Evolutionary conservation across 2,329 filamentous ascomycete species (phyloP).

Genomic region (Aspergillus udagawae): DNA sequence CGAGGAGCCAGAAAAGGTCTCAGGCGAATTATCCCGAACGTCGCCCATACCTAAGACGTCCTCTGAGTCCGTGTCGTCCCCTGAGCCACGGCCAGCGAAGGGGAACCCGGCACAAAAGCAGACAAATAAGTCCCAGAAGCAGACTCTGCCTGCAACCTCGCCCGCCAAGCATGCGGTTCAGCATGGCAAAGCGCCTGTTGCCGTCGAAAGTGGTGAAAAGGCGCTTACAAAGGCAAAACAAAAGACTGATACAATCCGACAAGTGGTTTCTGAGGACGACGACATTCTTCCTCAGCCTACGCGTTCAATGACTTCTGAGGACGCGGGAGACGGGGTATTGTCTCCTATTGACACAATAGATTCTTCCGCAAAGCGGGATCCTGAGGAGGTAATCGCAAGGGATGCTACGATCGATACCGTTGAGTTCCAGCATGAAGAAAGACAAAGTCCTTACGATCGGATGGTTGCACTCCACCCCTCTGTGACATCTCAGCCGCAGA

Average conservation of each 20-base stretch:
- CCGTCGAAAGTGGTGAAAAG: slow-evolving; percentile 20
- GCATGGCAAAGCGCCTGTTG: slow-evolving; percentile 23
- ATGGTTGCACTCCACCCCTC: slow-evolving; percentile 13
- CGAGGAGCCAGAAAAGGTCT: slow-evolving; percentile 56
- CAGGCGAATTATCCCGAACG: slow-evolving; percentile 53
- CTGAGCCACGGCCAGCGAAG: slow-evolving; percentile 32
- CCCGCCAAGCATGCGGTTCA: slow-evolving; percentile 40
- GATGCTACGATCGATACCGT: slow-evolving; percentile 18
- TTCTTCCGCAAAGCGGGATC: slow-evolving; percentile 22
- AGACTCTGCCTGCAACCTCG: slow-evolving; percentile 45
- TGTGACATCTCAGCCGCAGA: slow-evolving; percentile 28
- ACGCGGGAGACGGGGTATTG: slow-evolving; percentile 13
- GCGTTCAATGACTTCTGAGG: slow-evolving; percentile 16
- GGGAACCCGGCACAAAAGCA: slow-evolving; percentile 49
- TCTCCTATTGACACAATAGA: slow-evolving; percentile 20
- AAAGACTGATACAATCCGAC: slow-evolving; percentile 31
- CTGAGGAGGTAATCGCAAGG: slow-evolving; percentile 13
- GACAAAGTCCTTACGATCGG: slow-evolving; percentile 6
- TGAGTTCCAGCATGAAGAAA: slow-evolving; percentile 11
- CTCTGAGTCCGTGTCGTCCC: slow-evolving; percentile 36
- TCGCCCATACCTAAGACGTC: slow-evolving; percentile 45
- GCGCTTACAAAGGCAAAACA: slow-evolving; percentile 15
- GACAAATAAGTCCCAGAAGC: slow-evolving; percentile 68
- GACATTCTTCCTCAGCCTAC: slow-evolving; percentile 20
- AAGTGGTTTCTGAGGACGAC: slow-evolving; percentile 29